A percentile compares a stretch with the other conserved stretches of the same genome.
phyloP scores from a whole-genome alignment of 1,284 basidiomycete genomes.

The Ceratobasidium sp. region DNA sequence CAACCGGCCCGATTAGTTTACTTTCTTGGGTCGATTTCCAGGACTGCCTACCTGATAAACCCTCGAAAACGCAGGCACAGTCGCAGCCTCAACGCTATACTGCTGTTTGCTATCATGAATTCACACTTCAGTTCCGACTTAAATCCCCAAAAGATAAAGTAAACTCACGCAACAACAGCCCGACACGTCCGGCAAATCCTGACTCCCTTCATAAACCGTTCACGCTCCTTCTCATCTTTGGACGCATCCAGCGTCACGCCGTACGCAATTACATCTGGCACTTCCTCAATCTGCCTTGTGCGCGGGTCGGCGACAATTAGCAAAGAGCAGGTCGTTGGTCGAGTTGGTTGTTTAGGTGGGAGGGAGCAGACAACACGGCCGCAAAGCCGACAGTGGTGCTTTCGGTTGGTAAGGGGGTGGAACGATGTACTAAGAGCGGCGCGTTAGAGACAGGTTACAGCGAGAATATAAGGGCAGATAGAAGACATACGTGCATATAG shows the following conservation, averaged over 20 bases:
- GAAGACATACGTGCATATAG: conserved; percentile 79
- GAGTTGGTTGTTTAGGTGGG: conserved; percentile 77
- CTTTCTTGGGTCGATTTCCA: neutral
- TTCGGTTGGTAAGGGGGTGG: conserved; percentile 88
- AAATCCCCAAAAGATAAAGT: neutral
- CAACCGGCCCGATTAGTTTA: neutral
- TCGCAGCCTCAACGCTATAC: conserved; percentile 74
- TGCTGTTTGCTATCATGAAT: conserved; percentile 72
- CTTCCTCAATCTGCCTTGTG: conserved; percentile 81
- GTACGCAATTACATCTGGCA: conserved; percentile 84
- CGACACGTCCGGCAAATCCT: conserved; percentile 86
- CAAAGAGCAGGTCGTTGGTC: conserved; percentile 75
- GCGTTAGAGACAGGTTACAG: neutral
- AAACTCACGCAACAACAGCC: conserved; percentile 75
- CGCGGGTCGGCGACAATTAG: conserved; percentile 82
- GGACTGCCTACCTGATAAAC: conserved; percentile 70
- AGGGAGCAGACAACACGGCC: conserved; percentile 93
- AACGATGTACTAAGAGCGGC: conserved; percentile 71
- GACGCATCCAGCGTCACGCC: conserved; percentile 62
- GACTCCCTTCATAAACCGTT: conserved; percentile 84
- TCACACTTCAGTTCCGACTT: neutral
- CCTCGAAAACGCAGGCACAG: conserved; percentile 70
- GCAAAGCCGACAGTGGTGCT: conserved; percentile 96
- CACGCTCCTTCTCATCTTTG: conserved; percentile 64
- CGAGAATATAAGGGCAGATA: neutral